These are phyloP conservation scores for Termitomyces sp. DNA, from an alignment of 768 basidiomycete species.

Conservation along the genomic window DNA sequence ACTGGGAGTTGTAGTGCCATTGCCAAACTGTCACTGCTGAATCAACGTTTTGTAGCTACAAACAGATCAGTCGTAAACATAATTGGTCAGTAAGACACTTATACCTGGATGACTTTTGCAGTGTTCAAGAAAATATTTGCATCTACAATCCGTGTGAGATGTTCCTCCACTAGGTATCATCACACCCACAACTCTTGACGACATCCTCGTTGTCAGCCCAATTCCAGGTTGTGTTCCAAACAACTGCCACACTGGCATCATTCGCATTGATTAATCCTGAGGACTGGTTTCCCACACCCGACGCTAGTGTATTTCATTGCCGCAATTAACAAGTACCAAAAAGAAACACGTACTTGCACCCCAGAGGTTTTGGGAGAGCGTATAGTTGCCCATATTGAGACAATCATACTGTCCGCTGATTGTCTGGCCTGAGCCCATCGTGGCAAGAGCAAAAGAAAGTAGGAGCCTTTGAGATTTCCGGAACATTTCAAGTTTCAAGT, in stretches of 20 bases:
- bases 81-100: too few relatives aligned
- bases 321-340: neutral
- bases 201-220: conserved; percentile 48
- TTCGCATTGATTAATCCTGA: conserved; percentile 40
- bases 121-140: conserved; percentile 45
- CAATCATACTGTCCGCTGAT: conserved; percentile 44
- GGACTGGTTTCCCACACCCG: conserved; percentile 46
- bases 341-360: conserved; percentile 32
- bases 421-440: conserved; percentile 27
- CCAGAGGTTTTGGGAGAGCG: conserved; percentile 58
- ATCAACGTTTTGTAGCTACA: conserved; percentile 32
- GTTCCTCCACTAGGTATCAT: too few relatives aligned
- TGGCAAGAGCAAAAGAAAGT: neutral
- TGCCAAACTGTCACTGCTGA: conserved; percentile 48
- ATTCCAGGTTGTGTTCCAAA: conserved; percentile 52
- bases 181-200: conserved; percentile 52
- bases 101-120: conserved; percentile 45
- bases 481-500: neutral
- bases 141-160: conserved; percentile 25
- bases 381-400: conserved; percentile 41
- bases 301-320: conserved; percentile 22
- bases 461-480: neutral
- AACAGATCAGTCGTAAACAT: too few relatives aligned
- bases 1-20: conserved; percentile 45
- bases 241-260: too few relatives aligned